Base-by-base conservation (phyloP, 2,329 filamentous ascomycete genomes). In the Monosporascus sp. region DNA sequence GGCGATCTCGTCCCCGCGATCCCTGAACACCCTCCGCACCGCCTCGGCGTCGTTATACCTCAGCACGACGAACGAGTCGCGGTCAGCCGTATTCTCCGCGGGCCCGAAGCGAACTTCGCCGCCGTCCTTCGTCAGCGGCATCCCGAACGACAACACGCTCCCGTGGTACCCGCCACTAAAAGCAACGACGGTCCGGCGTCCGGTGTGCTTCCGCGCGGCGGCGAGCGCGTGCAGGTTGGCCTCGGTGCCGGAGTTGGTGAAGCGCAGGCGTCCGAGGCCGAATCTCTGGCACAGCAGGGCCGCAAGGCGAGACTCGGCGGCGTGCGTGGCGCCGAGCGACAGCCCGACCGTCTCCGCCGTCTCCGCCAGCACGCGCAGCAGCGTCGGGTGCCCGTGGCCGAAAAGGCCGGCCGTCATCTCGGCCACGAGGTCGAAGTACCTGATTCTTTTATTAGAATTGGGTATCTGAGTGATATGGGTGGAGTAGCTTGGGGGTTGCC, bases 241-340 rank as follows among this genome's bases (percentile, higher is more conserved):
- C 65, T 87, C 85, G 0, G 85, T 88, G 2, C 85, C 85, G 0
- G 81, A 85, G 65, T 87, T 87, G 43, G 79, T 77, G 65, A 87
- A 86, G 1, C 85, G 74, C 3, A 86, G 68, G 14, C 75, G 72
- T 7, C 84, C 81, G 5, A 86, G 68, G 0, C 66, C 61, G 58
- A 87, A 86, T 3, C 84, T 74, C 9, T 68, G 60, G 53, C 75
- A 78, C n/a, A 87, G 63, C n/a, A 75, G 63, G 9, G 67, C 60
- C 0, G 83, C 84, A 22, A 81, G 18, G 69, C 70, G 11, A 78
- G 74, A 0, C 65, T 88, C 84, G 46, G 78, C 71, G 11, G 64
- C 58, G 37, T 75, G 81, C 2, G 78, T 77, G 0, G 73, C 78
- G 7, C 85, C 81, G n/a, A 83, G 72, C 54, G 76, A 83, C 57